Conservation (phyloP, 176 grass and related monocot genomes). For the Cenchrus purpureus region DNA sequence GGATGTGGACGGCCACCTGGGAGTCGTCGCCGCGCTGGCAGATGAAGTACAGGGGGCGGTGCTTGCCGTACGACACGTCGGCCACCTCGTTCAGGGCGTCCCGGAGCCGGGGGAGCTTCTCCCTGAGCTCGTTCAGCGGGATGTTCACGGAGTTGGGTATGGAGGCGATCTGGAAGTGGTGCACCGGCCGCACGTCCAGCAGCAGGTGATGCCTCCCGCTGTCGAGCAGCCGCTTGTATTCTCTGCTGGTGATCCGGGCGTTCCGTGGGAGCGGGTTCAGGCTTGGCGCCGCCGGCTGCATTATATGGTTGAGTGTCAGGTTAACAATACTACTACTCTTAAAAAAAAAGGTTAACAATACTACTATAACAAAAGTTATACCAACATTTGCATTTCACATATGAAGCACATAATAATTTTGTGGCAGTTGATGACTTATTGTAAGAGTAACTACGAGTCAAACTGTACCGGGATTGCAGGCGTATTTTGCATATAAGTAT, state of each 20-base stretch:
- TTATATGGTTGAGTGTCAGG: neutral
- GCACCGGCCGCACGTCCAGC: conserved; percentile 73
- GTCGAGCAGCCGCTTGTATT: conserved; percentile 63
- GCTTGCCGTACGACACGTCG: neutral
- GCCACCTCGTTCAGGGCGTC: conserved; percentile 18
- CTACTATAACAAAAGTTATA: no score
- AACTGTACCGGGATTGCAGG: no score
- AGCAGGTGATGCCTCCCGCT: conserved; percentile 53
- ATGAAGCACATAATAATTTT: no score
- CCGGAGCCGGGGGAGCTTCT: conserved; percentile 49
- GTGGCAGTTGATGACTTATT: no score
- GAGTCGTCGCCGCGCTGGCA: conserved; percentile 77
- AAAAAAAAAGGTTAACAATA: no score
- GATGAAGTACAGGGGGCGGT: conserved; percentile 54
- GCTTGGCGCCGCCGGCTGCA: conserved; percentile 48
- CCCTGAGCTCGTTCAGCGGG: conserved; percentile 58
- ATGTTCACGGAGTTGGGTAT: conserved; percentile 66
- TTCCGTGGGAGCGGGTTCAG: conserved; percentile 52
- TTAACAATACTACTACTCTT: no score
- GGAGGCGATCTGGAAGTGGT: conserved; percentile 82
- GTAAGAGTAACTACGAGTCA: no score
- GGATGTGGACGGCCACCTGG: conserved; percentile 55
- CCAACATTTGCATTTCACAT: no score
- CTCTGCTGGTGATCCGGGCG: conserved; percentile 52
- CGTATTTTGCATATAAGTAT: no score